Percentiles rank a stretch among this genome's conserved stretches.
phyloP scores from a whole-genome alignment of 2,329 filamentous ascomycete species.

The Zymoseptoria pseudotritici region DNA sequence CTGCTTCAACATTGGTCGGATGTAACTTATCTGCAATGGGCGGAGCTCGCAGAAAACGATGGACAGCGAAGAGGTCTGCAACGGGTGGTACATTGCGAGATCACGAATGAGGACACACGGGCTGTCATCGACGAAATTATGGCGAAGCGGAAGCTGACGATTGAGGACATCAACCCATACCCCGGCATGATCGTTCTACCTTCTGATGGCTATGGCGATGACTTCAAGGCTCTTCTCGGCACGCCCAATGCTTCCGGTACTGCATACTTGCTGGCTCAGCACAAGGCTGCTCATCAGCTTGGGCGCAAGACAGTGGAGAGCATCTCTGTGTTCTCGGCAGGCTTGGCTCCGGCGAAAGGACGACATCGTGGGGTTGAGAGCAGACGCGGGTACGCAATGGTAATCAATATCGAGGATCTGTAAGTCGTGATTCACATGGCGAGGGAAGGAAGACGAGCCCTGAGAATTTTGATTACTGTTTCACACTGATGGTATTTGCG shows the following conservation, averaged over 20 bases:
- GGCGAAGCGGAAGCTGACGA: background rate
- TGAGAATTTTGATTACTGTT: too few species aligned
- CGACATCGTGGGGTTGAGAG: too few species aligned
- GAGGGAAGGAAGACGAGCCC: too few species aligned
- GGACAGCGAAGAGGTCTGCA: constrained; percentile 1
- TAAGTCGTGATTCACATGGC: too few species aligned
- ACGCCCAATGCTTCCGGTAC: constrained; percentile 7
- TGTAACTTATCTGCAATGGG: constrained; percentile 10
- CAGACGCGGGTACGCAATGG: too few species aligned
- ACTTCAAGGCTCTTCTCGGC: constrained; percentile 6
- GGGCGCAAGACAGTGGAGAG: constrained; percentile 4
- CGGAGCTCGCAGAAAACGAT: constrained; percentile 2
- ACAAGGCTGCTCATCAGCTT: constrained; percentile 5
- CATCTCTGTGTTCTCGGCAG: background rate
- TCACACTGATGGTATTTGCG: too few species aligned
- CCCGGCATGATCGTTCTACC: background rate
- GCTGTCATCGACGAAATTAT: constrained; percentile 1
- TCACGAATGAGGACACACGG: background rate
- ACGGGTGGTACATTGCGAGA: constrained; percentile 1
- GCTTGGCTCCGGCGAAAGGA: too few species aligned
- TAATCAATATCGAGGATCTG: too few species aligned
- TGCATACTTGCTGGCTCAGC: constrained; percentile 10
- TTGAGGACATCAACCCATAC: background rate
- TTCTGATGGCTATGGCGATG: background rate
- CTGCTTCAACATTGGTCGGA: constrained; percentile 8